Evolutionary conservation across 108 stramenopile genomes (phyloP).

Genomic region (Epipyxis sp.): DNA sequence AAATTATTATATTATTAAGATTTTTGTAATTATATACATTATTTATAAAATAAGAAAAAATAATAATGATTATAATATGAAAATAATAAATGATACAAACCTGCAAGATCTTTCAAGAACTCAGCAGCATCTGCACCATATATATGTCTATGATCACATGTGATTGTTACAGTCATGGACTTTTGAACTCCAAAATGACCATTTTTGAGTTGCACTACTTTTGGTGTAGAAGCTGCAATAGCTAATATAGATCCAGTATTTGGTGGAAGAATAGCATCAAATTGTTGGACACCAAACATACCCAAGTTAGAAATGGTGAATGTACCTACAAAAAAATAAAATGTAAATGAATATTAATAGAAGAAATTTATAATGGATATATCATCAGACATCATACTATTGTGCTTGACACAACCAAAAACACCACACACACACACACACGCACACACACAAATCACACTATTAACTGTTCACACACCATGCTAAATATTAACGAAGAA

Average conservation of each 20-base stretch:
- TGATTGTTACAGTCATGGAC: conserved; percentile 93
- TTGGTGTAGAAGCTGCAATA: conserved; percentile 60
- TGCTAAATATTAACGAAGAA: no score
- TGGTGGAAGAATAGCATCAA: conserved; percentile 87
- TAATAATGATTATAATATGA: no score
- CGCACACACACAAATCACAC: no score
- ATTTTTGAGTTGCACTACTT: conserved; percentile 40
- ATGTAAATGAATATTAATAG: not conserved
- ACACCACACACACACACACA: no score
- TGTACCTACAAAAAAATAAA: conserved; percentile 59
- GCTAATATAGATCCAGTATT: conserved; percentile 88
- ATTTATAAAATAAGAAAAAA: no score
- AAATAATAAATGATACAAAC: no score
- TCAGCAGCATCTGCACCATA: conserved; percentile 92
- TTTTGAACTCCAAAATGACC: conserved; percentile 76
- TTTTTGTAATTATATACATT: no score
- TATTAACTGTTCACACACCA: no score
- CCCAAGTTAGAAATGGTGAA: conserved; percentile 97
- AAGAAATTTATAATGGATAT: no score
- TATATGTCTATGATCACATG: conserved; percentile 94
- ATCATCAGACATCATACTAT: no score
- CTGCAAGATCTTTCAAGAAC: conserved; percentile 85
- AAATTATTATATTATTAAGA: no score
- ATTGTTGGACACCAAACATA: conserved; percentile 92
- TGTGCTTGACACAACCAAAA: no score